Evolutionary conservation across 2,329 filamentous ascomycete genomes (phyloP), one percentile per base, ranked within the genome.

Genomic region (Aspergillus alliaceus): DNA sequence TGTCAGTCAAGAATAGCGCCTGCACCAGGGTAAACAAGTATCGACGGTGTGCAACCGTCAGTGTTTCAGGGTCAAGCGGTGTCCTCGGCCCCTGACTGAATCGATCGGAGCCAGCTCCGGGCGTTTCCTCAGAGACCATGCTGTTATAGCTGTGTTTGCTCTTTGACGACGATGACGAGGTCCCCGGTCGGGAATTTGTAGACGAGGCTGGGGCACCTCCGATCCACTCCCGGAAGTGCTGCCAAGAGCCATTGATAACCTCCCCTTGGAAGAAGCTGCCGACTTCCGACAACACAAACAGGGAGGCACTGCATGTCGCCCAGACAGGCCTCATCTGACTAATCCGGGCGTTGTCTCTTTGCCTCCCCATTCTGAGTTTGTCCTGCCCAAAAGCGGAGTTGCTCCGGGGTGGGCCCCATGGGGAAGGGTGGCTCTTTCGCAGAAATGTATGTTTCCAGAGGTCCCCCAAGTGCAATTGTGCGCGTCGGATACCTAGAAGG

Each of bases 221-320:
- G 18, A 96, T 79, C 91, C 93, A 97, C 14, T 75, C 72, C 53
- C 89, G 84, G 65, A 98, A 93, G 51, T 90, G 86, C 15, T 88
- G 84, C 86, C 92, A 97, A 1, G 91, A 87, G 31, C 87, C 87
- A 58, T 87, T 85, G 14, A 97, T 88, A 6, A 98, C 88, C 69
- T 96, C 92, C 1, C 90, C 91, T 72, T 97, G 93, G 44, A 98
- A 86, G 67, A 96, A 98, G 3, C 86, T 86, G 64, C 93, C 90
- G 14, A 91, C 88, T 71, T 97, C 93, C 0, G 90, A 91, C 3
- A 98, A 80, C 64, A 98, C 90, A 76, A 96, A 97, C 4, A 96
- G 85, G 1, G 91, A 89, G 2, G 92, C 90, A 68, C 90, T 92
- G 64, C 90, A 89, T 0, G 91, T 96, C 0, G 92, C 93, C 95